Base-by-base conservation (phyloP, 495 filamentous ascomycete genomes). In the Xylaria scruposa region DNA sequence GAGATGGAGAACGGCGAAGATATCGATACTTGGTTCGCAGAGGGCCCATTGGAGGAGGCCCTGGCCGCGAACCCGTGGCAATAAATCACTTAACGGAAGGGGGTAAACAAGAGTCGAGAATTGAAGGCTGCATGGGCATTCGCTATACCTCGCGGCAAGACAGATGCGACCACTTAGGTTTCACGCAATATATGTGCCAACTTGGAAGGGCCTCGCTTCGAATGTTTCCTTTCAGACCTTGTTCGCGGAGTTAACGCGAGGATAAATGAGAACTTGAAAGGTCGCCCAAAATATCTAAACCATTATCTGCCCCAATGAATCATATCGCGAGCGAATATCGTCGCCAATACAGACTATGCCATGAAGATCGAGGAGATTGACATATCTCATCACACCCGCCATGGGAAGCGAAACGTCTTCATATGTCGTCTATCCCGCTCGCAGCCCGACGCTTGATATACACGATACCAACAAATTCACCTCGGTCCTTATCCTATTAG, bases 1-100 rank as follows among this genome's bases (percentile, higher is more conserved):
- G 83, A 82, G 68, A 77, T 81, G n/a, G 83, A 81, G 56, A 77
- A 66, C 19, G 77, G 72, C 0, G 75, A 71, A 38, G 75, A 79
- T 36, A 67, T 78, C 26, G 78, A 78, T 40, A 78, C 74, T 54
- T 75, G 74, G 71, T 71, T 73, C 24, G 73, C 75, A 12, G 76
- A 77, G 19, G 74, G 63, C 4, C 42, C 17, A 5, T 64, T 75
- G 3, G 77, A 81, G 19, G 72, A 75, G 15, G 68, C 51, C 2
- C n/a, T 60, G 31, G 58, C 58, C 4, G 29, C 31, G 15, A 60
- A 36, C 10, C 31, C 58, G 19, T 60, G 31, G 58, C 31, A 40
- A 8, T 21, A 24, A 0, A 15, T 54, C 10, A 8, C 49, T 12
- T 31, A 31, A 51, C 46, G 46, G 8, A 49, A 49, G 8, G n/a